A percentile compares a stretch with the other conserved stretches of the same genome.
Conservation (phyloP, 106 monocot species). For the Acanthochlamys bracteata region DNA sequence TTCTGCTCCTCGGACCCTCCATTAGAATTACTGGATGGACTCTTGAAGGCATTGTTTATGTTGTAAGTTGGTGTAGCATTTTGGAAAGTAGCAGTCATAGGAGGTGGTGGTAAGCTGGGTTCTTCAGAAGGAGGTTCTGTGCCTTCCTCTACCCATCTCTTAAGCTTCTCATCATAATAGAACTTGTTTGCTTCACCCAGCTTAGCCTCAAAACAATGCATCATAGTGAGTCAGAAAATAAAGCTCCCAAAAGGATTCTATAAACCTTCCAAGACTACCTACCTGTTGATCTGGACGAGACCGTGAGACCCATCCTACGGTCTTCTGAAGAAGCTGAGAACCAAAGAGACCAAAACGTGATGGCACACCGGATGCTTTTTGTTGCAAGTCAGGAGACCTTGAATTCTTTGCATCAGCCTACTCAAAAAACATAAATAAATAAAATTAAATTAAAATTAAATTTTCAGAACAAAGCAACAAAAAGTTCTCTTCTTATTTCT, state of each 20-base stretch:
- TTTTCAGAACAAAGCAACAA: neutral
- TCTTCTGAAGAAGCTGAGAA: conserved; percentile 65
- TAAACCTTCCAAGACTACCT: neutral
- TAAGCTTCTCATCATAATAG: conserved; percentile 95
- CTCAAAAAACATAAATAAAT: too few species aligned
- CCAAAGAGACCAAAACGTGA: conserved; percentile 71
- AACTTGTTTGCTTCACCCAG: conserved; percentile 88
- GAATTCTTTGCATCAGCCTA: conserved; percentile 27
- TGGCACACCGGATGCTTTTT: conserved; percentile 19
- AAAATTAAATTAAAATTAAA: neutral
- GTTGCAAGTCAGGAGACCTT: conserved; percentile 35
- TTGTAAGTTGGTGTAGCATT: conserved; percentile 42
- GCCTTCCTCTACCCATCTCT: conserved; percentile 98
- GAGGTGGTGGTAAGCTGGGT: conserved; percentile 63
- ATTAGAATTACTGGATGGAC: conserved; percentile 15
- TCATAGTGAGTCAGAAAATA: neutral
- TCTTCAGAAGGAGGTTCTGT: conserved; percentile 56
- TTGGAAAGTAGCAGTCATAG: conserved; percentile 44
- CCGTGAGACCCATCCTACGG: conserved; percentile 87
- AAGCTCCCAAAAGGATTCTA: neutral
- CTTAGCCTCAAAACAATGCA: conserved; percentile 52
- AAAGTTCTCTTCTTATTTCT: too few species aligned
- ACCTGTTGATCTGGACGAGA: conserved; percentile 71
- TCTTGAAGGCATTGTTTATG: conserved; percentile 33
- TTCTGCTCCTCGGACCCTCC: conserved; percentile 34